Evolutionary conservation across 495 filamentous ascomycete species (phyloP).

Genomic region (Penicillium argentinense): DNA sequence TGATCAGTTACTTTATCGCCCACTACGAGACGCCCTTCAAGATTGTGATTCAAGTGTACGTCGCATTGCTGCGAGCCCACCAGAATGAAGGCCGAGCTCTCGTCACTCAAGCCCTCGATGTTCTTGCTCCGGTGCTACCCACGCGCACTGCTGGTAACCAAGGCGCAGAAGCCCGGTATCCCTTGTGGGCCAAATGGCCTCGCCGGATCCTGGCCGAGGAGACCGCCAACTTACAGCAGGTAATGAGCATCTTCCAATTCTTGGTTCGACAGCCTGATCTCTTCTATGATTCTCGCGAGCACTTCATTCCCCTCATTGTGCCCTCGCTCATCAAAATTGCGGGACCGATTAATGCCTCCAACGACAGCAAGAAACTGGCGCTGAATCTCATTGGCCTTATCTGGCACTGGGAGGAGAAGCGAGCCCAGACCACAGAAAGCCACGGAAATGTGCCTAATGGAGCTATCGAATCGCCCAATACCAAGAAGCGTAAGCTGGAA

Average conservation of each 20-base stretch:
- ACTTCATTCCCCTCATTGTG: conserved; percentile 85
- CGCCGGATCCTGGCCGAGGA: conserved; percentile 91
- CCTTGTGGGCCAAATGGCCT: conserved; percentile 87
- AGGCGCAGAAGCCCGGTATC: conserved; percentile 56
- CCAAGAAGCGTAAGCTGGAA: conserved; percentile 76
- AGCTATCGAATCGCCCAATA: conserved; percentile 65
- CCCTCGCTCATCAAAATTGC: conserved; percentile 86
- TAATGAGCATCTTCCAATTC: conserved; percentile 97
- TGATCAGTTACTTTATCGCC: conserved; percentile 96
- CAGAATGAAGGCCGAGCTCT: conserved; percentile 92
- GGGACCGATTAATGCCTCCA: conserved; percentile 77
- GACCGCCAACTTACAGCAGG: conserved; percentile 92
- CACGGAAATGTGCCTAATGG: conserved; percentile 37
- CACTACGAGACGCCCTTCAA: conserved; percentile 96
- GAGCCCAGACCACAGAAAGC: conserved; percentile 55
- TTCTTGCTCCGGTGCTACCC: conserved; percentile 90
- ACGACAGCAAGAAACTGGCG: conserved; percentile 89
- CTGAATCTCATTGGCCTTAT: conserved; percentile 87
- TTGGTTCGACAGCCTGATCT: conserved; percentile 87
- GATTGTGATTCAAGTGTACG: conserved; percentile 92
- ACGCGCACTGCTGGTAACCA: conserved; percentile 53
- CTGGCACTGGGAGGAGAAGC: conserved; percentile 87
- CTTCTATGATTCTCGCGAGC: conserved; percentile 93
- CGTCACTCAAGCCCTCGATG: conserved; percentile 90
- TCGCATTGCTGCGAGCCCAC: conserved; percentile 84